Evolutionary conservation across 1,284 basidiomycete genomes (phyloP), one percentile per base, ranked within the genome.

Genomic region (Leccinum griseonigrum): DNA sequence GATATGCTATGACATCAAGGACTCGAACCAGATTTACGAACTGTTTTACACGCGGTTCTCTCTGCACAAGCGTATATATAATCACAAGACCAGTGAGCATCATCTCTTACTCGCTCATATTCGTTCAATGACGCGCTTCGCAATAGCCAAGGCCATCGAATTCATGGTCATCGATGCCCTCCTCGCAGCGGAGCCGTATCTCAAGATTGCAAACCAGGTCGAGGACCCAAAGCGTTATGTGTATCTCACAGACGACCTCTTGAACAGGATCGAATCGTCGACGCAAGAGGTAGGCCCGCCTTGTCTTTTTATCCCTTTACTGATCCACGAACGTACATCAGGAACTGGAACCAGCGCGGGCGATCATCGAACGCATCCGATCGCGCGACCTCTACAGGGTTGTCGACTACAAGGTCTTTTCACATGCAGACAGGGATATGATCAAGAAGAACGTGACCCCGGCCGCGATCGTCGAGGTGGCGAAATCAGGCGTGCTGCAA

Each of bases 1-100:
- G 66, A 91, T 93, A 28, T 91, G 88, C 71, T 92, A 90, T 66
- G 81, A 89, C 58, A 88, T 90, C 76, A 93, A 93, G 70, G 89
- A 92, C 61, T 85, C 85, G 0, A 87, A 89, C 66, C 83, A 85
- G 56, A 79, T 93, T 1, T 89, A 88, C 65, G 86, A 90, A 63
- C 80, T 92, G 2, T 91, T 85, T 65, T 81, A 85, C 36, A 85
- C 86, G 1, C 80, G 91, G 3, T 92, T 91, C 71, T 86, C 83
- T 43, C 76, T 92, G 9, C 90, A 92, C 72, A 92, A 92, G 72
- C 81, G 80, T 8, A 82, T 92, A 11, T 92, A 93, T 66, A 87
- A 85, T 62, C 91, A 92, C 72, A 91, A 91, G 73, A 85, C 88
- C 4, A 86, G 89, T 86, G 26, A 22, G 80, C 6, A 14, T 32